Evolutionary conservation across 2,329 filamentous ascomycete species (phyloP).

Genomic region (Fonsecaea nubica): DNA sequence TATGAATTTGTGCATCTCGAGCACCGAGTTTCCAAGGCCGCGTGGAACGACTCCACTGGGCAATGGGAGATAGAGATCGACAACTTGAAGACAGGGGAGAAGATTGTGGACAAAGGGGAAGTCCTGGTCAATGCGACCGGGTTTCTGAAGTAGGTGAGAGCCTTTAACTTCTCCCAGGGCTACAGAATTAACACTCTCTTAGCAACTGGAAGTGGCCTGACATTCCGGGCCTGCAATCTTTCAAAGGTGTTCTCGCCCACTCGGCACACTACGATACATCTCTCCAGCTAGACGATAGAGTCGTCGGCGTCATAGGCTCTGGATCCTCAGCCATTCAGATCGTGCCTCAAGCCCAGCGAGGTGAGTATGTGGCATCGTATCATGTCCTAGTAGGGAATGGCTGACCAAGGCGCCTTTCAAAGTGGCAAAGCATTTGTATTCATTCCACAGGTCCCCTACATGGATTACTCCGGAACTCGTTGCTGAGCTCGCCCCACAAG

Average conservation of each 20-base stretch:
- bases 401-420: no score
- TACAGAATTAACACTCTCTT: not conserved
- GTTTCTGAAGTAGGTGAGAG: constrained; percentile 54
- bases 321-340: constrained; percentile 40
- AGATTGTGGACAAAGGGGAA: constrained; percentile 47
- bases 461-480: constrained; percentile 38
- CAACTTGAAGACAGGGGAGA: no score
- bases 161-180: no score
- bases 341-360: constrained; percentile 41
- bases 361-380: not conserved
- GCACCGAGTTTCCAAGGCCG: constrained; percentile 60
- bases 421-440: constrained; percentile 35
- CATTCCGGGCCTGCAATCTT: constrained; percentile 41
- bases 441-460: constrained; percentile 42
- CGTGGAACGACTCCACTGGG: constrained; percentile 58
- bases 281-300: constrained; percentile 30
- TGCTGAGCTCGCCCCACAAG: constrained; percentile 20
- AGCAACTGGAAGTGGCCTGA: constrained; percentile 38
- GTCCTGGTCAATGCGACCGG: constrained; percentile 65
- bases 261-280: constrained; percentile 49
- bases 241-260: constrained; percentile 48
- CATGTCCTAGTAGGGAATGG: not conserved
- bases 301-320: constrained; percentile 39
- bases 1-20: constrained; percentile 29
- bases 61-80: no score